Percentiles rank a stretch among this genome's conserved stretches.
Evolutionary conservation across 176 grass and related monocot species (phyloP).

Genomic region (Thalia dealbata): DNA sequence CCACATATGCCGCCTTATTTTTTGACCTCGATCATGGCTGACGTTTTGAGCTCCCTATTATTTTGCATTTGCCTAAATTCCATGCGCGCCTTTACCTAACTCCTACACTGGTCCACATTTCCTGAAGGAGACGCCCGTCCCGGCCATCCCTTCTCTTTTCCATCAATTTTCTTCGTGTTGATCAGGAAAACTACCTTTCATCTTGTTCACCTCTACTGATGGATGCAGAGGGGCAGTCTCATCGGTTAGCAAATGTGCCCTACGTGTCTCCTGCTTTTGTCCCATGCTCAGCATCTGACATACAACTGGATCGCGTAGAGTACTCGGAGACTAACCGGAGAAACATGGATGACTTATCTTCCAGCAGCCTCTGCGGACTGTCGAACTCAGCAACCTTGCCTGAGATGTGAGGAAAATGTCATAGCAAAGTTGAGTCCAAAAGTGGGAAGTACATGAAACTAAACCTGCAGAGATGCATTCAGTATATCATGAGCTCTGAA

Average conservation of each 20-base stretch:
- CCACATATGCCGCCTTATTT: conserved; percentile 1
- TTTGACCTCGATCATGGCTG: not conserved
- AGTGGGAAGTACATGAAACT: not conserved
- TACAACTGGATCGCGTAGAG: conserved; percentile 65
- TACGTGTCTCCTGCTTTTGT: not conserved
- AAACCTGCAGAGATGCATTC: not conserved
- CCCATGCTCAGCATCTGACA: conserved; percentile 44
- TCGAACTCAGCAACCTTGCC: conserved; percentile 86
- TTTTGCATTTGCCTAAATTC: not conserved
- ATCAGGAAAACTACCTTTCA: not conserved
- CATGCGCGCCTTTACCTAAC: not conserved
- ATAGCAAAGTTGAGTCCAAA: not conserved
- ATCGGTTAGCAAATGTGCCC: not conserved
- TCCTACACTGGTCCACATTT: not conserved
- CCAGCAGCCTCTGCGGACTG: conserved; percentile 58
- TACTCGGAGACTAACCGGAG: conserved; percentile 86
- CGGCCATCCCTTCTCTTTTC: not conserved
- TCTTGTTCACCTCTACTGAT: not conserved
- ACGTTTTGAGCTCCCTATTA: conserved; percentile 9
- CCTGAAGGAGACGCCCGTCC: not conserved
- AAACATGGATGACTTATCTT: conserved; percentile 92
- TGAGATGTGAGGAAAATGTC: conserved; percentile 27
- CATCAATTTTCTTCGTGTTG: not conserved
- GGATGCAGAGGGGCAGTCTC: not conserved
- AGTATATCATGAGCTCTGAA: no score